Evolutionary conservation across 179 eudicot species (phyloP), one percentile per base, ranked within the genome.

Genomic region (Silene vulgaris): DNA sequence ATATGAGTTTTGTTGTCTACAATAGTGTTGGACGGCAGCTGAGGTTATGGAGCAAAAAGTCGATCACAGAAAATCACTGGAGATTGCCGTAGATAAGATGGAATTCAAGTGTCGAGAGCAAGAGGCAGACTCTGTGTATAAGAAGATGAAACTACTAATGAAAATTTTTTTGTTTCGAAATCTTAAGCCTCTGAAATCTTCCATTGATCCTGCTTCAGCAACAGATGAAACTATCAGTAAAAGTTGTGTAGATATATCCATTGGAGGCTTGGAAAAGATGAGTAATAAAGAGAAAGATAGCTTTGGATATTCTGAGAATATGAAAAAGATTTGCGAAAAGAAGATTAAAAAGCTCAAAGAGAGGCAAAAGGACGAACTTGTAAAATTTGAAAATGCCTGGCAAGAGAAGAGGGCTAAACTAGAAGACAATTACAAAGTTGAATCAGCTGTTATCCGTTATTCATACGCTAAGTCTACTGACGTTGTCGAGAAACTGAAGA

Each of bases 1-100:
- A 57, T 54, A 35, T 43, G 19, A 43, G 48, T 11, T 70, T 61
- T 83, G 52, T 37, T 79, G 68, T 71, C 69, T 74, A 52, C 69
- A 76, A 77, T 82, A 90, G 96, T 90, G 92, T 77, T 90, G 96
- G 96, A 74, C 81, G 75, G 90, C 89, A 56, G 88, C 88, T 35
- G 87, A 84, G 71, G 79, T 82, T 62, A 65, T 84, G 77, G 83
- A 81, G 50, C 72, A 82, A 12, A 82, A 84, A 74, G 65, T 90
- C 73, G 90, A 86, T 80, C 88, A 81, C 82, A 79, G 65, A 73
- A 81, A 76, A 28, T 84, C 89, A 0, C 79, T 88, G 32, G 65
- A 21, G 17, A 77, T 85, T 69, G 92, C 85, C 56, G 84, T 78
- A 70, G 73, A 84, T 23, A 77, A 61, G 69, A 63, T 87, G 84